Conservation (phyloP, 495 filamentous ascomycete species). For the Podospora comata region DNA sequence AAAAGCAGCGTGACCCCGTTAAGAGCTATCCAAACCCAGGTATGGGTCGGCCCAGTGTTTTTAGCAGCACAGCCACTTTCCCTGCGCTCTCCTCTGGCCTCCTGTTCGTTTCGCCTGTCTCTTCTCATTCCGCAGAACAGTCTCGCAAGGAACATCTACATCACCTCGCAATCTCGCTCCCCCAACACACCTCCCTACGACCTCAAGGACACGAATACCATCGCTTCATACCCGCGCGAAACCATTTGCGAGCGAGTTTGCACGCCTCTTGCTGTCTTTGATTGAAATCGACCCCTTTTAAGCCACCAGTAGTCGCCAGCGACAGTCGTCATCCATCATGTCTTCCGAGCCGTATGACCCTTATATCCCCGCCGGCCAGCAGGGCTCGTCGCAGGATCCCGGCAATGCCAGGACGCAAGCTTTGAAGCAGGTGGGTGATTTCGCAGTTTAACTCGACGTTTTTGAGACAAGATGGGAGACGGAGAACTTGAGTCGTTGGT, state of each 20-base stretch:
- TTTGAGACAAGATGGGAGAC: neutral
- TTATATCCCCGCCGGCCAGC: constrained; percentile 74
- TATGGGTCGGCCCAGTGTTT: constrained; percentile 3
- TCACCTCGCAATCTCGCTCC: constrained; percentile 22
- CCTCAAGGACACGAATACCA: neutral
- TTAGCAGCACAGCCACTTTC: constrained; percentile 25
- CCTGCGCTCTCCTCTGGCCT: constrained; percentile 24
- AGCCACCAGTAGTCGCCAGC: constrained; percentile 7
- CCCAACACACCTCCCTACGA: neutral
- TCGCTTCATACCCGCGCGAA: neutral
- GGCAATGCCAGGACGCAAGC: constrained; percentile 53
- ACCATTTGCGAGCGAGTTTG: neutral
- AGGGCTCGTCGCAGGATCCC: constrained; percentile 38
- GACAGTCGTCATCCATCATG: constrained; percentile 43
- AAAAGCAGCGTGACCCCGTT: neutral
- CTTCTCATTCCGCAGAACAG: constrained; percentile 27
- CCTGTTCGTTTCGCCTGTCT: constrained; percentile 30
- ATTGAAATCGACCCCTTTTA: neutral
- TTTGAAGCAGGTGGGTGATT: constrained; percentile 71
- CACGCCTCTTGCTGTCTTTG: neutral
- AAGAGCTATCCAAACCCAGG: neutral
- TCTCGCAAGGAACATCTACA: constrained; percentile 26
- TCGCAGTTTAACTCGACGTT: constrained; percentile 5
- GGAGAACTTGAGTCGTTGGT: neutral
- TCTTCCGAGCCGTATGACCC: constrained; percentile 78